These are phyloP conservation scores for Stromatinia cepivora DNA, from an alignment of 2,329 filamentous ascomycete genomes.

Conservation along the genomic window DNA sequence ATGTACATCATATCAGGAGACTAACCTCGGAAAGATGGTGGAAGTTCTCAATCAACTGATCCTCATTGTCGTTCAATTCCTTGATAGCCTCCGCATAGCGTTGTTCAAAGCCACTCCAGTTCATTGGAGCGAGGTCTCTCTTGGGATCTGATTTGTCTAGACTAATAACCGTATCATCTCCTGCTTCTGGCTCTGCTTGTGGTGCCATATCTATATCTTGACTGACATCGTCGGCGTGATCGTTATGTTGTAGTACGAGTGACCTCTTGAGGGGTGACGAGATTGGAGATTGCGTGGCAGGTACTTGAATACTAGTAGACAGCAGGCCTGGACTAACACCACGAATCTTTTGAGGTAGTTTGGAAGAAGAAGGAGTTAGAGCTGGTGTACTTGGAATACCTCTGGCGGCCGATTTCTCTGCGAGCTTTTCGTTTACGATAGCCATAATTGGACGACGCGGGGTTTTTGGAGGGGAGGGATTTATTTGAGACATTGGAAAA, in stretches of 20 bases:
- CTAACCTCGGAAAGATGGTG: conserved; percentile 57
- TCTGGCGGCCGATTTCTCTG: conserved; percentile 22
- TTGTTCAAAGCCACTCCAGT: conserved; percentile 74
- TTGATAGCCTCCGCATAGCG: conserved; percentile 67
- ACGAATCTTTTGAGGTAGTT: conserved; percentile 21
- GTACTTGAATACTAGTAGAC: conserved; percentile 13
- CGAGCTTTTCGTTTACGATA: conserved; percentile 23
- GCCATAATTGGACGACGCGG: conserved; percentile 27
- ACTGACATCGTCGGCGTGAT: conserved; percentile 3
- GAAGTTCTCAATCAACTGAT: conserved; percentile 65
- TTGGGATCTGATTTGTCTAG: conserved; percentile 1
- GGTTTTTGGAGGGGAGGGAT: conserved; percentile 25
- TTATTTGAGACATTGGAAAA: conserved; percentile 28
- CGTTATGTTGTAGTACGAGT: conserved; percentile 4
- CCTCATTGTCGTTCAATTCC: conserved; percentile 63
- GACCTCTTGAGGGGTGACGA: conserved; percentile 19
- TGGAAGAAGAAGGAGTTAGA: conserved; percentile 19
- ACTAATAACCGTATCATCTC: conserved; percentile 1
- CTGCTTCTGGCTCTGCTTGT: neutral
- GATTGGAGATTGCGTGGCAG: conserved; percentile 13
- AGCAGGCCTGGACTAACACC: conserved; percentile 8
- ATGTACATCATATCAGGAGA: neutral
- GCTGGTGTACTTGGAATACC: neutral
- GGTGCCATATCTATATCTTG: neutral
- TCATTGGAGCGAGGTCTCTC: conserved; percentile 47